Conservation (phyloP, 164 flowering plant species). For the Kingdonia uniflora region DNA sequence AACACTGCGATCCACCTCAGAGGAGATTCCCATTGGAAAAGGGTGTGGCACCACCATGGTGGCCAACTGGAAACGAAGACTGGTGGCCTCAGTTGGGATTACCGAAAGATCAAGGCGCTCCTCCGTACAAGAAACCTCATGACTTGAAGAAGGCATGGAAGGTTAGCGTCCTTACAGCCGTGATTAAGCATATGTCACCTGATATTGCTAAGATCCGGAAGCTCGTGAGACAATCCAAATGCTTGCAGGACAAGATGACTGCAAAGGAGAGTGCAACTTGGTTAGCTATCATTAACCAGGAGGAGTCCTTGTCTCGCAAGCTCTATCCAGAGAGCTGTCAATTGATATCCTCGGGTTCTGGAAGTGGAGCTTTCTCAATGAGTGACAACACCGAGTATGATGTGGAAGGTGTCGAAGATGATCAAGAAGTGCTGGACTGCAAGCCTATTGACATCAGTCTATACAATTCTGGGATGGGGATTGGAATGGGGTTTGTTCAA, state of each 20-base stretch:
- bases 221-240: slow-evolving; percentile 67
- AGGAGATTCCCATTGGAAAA: slow-evolving; percentile 60
- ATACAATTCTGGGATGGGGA: slow-evolving; percentile 20
- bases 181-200: slow-evolving; percentile 65
- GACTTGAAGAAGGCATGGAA: slow-evolving; percentile 73
- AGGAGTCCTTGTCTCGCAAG: slow-evolving; percentile 36
- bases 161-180: slow-evolving; percentile 60
- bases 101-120: slow-evolving; percentile 46
- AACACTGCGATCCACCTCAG: slow-evolving; percentile 78
- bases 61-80: slow-evolving; percentile 61
- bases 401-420: slow-evolving; percentile 37
- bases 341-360: slow-evolving; percentile 20
- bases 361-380: slow-evolving; percentile 19
- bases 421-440: slow-evolving; percentile 22
- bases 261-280: slow-evolving; percentile 65
- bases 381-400: slow-evolving; percentile 30
- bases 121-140: slow-evolving; percentile 74
- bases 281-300: slow-evolving; percentile 51
- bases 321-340: slow-evolving; percentile 42
- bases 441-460: slow-evolving; percentile 22
- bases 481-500: slow-evolving; percentile 4
- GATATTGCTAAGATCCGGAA: slow-evolving; percentile 53
- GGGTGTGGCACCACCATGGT: slow-evolving; percentile 72
- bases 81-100: slow-evolving; percentile 62
- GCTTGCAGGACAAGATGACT: slow-evolving; percentile 69